A percentile compares a stretch with the other conserved stretches of the same genome.
phyloP scores from a whole-genome alignment of 2,329 filamentous ascomycete species.

The Beauveria caledonica region DNA sequence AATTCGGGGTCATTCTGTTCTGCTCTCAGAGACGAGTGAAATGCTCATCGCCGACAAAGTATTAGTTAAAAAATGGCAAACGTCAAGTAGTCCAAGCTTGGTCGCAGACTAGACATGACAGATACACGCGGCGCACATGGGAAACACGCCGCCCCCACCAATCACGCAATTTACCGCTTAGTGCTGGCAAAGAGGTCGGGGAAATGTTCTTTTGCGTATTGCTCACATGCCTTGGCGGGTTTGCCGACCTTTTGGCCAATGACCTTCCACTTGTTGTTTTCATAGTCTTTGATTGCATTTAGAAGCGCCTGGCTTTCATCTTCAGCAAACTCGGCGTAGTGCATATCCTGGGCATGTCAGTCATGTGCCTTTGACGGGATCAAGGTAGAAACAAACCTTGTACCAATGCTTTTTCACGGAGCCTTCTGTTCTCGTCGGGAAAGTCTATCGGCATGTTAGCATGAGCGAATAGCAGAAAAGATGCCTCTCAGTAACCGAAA shows the following conservation, averaged over 20 bases:
- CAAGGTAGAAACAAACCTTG: conserved; percentile 52
- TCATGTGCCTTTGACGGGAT: too few species aligned
- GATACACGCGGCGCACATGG: neutral
- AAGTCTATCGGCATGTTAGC: conserved; percentile 53
- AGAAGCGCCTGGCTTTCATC: conserved; percentile 82
- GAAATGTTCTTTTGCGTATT: conserved; percentile 96
- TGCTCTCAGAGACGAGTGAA: neutral
- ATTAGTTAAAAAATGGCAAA: neutral
- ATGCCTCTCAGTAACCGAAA: too few species aligned
- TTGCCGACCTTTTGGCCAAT: conserved; percentile 97
- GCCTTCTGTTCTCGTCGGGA: conserved; percentile 87
- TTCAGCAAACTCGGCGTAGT: conserved; percentile 96
- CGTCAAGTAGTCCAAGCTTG: neutral
- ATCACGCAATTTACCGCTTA: conserved; percentile 25
- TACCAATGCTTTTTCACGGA: conserved; percentile 99
- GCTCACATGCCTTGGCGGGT: conserved; percentile 74
- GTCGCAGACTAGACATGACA: neutral
- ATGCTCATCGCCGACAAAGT: neutral
- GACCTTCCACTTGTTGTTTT: conserved; percentile 96
- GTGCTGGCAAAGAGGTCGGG: conserved; percentile 39
- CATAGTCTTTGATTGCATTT: conserved; percentile 96
- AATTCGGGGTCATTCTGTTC: neutral
- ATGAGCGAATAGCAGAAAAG: neutral
- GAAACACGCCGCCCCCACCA: neutral
- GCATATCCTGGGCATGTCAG: conserved; percentile 69